Evolutionary conservation across 1,284 basidiomycete species (phyloP), one percentile per base, ranked within the genome.

Genomic region (Cutaneotrichosporon mucoides): DNA sequence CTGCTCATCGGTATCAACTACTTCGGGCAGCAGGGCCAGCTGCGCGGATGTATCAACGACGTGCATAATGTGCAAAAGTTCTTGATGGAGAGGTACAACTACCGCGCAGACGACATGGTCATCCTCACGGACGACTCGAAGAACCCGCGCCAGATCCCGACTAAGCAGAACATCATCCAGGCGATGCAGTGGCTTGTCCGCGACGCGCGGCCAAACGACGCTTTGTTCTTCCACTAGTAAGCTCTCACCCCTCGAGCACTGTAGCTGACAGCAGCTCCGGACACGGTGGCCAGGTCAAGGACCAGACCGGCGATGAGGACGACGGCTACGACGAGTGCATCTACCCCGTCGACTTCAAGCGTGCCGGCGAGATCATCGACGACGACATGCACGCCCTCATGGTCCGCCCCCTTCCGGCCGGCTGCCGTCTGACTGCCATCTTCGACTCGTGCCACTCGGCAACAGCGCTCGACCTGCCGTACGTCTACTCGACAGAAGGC

Each of bases 101-200:
- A 94, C 77, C 84, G 83, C 60, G 73, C 80, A 44, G 86, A 89
- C 13, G 90, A 95, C 72, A 91, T 95, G 58, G 90, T 95, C n/a
- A 82, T 88, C 65, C 82, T 96, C 45, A 90, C 63, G 12, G 93
- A 96, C 69, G 85, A 92, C 68, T 73, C 85, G 3, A 71, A 68
- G 9, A 83, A 89, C 68, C 83, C 83, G 8, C 82, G 84, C 48
- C 83, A 85, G 71, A 78, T 80, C 36, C 92, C 92, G 0, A 94
- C 90, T 0, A 82, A 79, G 64, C 82, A 82, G n/a, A 96, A 96
- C 71, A 94, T 96, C 50, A 86, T 90, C 10, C 75, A 81, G 57
- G 92, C 87, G 1, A 93, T 94, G 89, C 83, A 86, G 64, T 96
- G 93, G 92, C 84, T 96, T n/a, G 89, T 93, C 11, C 78, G 77